Evolutionary conservation across 1,139 yeast species (phyloP), one percentile per base, ranked within the genome.

Genomic region (Saccharomyces uvarum): DNA sequence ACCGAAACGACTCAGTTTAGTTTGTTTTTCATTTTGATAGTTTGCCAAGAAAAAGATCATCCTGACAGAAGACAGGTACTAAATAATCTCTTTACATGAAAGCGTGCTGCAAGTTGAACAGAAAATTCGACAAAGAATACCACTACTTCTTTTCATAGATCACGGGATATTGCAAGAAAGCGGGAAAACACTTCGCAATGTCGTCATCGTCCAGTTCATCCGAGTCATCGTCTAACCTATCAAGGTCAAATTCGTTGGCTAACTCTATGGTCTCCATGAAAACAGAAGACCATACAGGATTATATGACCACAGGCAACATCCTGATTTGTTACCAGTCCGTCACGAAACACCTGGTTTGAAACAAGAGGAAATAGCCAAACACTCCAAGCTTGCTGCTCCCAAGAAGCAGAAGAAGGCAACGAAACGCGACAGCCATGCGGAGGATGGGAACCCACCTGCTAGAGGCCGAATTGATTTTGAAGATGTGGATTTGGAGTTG

Each of bases 281-380:
- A 51, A 72, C 75, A 2, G 74, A 71, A 47, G 71, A 69, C 14
- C 70, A 78, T 61, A 78, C 75, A 53, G 77, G 74, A 46, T 70
- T 82, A 54, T 77, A 80, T 59, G 86, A 82, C 66, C 86, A 82
- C 65, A 74, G 86, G 56, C 69, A 77, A 65, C 84, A 81, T 62
- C 73, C 77, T 19, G 75, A 73, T 51, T 70, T 24, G 19, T 13
- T 38, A 16, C 77, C 53, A 8, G 24, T 49, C 5, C 52, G 53
- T 38, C 24, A 33, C 27, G 19, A 51, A 26, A 31, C 47, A n/a
- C 21, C 47, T 8, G 16, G 49, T 31, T 32, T 47, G 16, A 50
- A 47, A 28, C 7, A 8, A 47, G 38, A 32, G 47, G 13, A 31
- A 42, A 32, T 11, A 13, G 66, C 67, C 51, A 70, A 73, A 53